phyloP scores from a whole-genome alignment of 2,329 filamentous ascomycete genomes.

The Aureobasidium zeae region DNA sequence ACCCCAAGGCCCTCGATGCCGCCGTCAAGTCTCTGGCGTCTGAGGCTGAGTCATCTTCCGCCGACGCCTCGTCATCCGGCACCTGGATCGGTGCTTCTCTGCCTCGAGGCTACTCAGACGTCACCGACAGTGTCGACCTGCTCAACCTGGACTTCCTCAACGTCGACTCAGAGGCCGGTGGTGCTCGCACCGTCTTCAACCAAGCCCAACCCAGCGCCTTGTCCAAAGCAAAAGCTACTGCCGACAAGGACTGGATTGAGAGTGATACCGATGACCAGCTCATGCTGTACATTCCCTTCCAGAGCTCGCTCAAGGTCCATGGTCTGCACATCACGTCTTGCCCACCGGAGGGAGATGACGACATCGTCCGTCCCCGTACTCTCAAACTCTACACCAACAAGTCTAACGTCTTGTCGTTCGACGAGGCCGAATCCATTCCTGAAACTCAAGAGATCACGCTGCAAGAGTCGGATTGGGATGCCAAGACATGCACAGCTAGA shows the following conservation, averaged over 20 bases:
- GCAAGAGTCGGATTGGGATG: conserved; percentile 63
- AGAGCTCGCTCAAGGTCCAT: conserved; percentile 79
- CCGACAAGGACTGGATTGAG: conserved; percentile 73
- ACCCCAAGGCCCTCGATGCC: conserved; percentile 59
- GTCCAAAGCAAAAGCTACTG: conserved; percentile 46
- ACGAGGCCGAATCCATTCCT: conserved; percentile 80
- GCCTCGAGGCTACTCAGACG: conserved; percentile 72
- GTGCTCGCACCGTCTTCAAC: conserved; percentile 67
- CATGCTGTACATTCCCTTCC: conserved; percentile 85
- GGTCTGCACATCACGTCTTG: conserved; percentile 78
- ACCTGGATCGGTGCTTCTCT: conserved; percentile 66
- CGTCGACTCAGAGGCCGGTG: conserved; percentile 65
- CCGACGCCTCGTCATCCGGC: conserved; percentile 32
- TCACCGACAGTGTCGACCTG: conserved; percentile 72
- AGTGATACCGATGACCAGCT: conserved; percentile 96
- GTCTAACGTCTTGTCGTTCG: conserved; percentile 84
- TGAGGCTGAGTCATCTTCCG: conserved; percentile 25
- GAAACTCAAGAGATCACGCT: conserved; percentile 74
- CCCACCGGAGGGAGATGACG: conserved; percentile 53
- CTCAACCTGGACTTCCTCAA: conserved; percentile 81
- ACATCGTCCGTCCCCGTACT: conserved; percentile 69
- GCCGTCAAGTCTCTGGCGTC: conserved; percentile 59
- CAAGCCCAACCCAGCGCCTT: conserved; percentile 55
- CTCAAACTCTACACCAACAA: conserved; percentile 83
- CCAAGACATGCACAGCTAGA: conserved; percentile 42